Conservation (phyloP, 345 rosid genomes). For the Pistacia integerrima region DNA sequence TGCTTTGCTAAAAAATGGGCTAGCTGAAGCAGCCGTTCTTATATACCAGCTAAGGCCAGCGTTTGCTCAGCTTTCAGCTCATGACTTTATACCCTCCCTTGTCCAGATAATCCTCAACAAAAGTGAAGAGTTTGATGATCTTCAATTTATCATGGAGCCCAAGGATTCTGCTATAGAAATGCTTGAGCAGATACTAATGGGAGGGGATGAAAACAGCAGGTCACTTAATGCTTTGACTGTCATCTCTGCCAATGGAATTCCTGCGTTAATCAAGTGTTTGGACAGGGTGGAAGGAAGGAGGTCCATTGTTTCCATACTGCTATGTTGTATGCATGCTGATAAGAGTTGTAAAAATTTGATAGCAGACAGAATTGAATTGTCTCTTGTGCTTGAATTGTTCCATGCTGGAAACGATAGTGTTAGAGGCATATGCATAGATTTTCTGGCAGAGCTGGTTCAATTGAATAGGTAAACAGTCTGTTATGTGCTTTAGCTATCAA, state of each 20-base stretch:
- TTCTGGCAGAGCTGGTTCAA: conserved; percentile 54
- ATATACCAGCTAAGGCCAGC: conserved; percentile 57
- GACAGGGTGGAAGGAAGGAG: conserved; percentile 48
- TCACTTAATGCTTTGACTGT: conserved; percentile 39
- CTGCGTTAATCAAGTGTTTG: conserved; percentile 50
- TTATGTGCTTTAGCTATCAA: background rate
- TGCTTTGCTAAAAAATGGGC: conserved; percentile 59
- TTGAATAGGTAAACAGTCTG: conserved; percentile 46
- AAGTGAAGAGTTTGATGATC: conserved; percentile 38
- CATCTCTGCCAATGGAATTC: conserved; percentile 54
- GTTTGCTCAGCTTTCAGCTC: conserved; percentile 50
- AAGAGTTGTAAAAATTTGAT: conserved; percentile 50
- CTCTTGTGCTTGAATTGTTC: conserved; percentile 57
- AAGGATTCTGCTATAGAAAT: conserved; percentile 55
- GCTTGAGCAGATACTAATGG: conserved; percentile 61
- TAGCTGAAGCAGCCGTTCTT: conserved; percentile 59
- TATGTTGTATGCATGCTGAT: conserved; percentile 58
- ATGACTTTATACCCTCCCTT: conserved; percentile 56
- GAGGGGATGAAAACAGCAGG: conserved; percentile 51
- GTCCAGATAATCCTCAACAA: conserved; percentile 43
- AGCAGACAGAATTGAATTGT: conserved; percentile 47
- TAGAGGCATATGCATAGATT: conserved; percentile 56
- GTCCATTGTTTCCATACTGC: conserved; percentile 46
- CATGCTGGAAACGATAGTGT: conserved; percentile 54
- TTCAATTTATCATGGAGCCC: conserved; percentile 49